These are phyloP conservation scores for Mrakia gelida DNA, from an alignment of 768 basidiomycete species.

Conservation along the genomic window DNA sequence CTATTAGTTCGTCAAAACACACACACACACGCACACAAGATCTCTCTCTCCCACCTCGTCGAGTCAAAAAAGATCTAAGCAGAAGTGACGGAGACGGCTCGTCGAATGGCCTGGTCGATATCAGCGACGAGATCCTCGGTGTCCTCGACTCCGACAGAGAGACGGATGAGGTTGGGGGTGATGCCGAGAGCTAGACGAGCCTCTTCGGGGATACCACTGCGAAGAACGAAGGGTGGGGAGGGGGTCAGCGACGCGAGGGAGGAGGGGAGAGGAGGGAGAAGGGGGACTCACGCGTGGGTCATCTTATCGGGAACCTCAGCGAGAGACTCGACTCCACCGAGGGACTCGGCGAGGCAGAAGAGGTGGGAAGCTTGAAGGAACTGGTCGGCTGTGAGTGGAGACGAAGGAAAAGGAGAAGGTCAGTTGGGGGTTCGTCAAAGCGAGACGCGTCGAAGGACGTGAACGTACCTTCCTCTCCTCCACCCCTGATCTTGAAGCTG, in stretches of 20 bases:
- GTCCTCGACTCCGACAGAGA: constrained; percentile 88
- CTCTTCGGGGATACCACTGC: constrained; percentile 34
- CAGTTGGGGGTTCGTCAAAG: too few relatives aligned
- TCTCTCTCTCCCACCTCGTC: background rate
- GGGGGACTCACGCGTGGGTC: constrained; percentile 14
- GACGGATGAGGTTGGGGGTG: constrained; percentile 55
- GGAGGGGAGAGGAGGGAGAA: background rate
- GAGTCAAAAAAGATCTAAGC: constrained; percentile 4
- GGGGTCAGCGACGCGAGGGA: background rate
- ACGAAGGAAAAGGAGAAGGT: background rate
- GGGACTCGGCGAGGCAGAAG: constrained; percentile 68
- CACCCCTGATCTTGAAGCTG: constrained; percentile 57
- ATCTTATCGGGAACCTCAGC: constrained; percentile 68
- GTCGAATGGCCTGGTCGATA: constrained; percentile 58
- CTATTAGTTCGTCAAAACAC: too few relatives aligned
- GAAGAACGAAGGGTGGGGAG: background rate
- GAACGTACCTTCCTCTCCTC: constrained; percentile 45
- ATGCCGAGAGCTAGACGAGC: constrained; percentile 33
- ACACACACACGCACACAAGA: background rate
- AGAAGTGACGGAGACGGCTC: background rate
- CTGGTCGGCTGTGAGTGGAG: constrained; percentile 3
- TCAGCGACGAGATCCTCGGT: constrained; percentile 71
- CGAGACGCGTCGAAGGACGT: constrained; percentile 44
- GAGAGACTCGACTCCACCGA: constrained; percentile 89
- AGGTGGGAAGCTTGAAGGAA: constrained; percentile 59